A percentile compares a stretch with the other conserved stretches of the same genome.
Conservation (phyloP, 768 basidiomycete species). For the Exidia glandulosa region DNA sequence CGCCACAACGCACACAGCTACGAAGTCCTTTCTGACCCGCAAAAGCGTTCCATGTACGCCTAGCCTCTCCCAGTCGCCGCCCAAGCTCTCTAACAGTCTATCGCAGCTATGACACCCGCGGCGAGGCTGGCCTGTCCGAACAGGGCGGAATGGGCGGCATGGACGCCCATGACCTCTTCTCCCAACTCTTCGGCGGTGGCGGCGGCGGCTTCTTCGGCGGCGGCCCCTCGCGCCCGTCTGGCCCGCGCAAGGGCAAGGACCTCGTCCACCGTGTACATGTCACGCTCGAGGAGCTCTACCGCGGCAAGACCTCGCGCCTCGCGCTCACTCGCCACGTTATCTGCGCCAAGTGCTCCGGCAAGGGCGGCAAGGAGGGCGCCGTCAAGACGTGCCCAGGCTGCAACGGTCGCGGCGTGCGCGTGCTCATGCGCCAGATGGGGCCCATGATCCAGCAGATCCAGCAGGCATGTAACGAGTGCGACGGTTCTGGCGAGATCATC, state of each 20-base stretch:
- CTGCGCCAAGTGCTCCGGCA: constrained; percentile 88
- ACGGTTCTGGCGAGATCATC: constrained; percentile 90
- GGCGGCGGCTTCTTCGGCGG: constrained; percentile 37
- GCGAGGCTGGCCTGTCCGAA: constrained; percentile 83
- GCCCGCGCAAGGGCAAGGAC: constrained; percentile 91
- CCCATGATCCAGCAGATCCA: constrained; percentile 99
- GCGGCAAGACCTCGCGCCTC: constrained; percentile 96
- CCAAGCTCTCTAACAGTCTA: neutral
- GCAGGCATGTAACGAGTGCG: constrained; percentile 87
- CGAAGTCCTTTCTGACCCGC: constrained; percentile 82
- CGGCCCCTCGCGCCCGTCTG: constrained; percentile 43
- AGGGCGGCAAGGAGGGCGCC: constrained; percentile 95
- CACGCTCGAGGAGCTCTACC: constrained; percentile 97
- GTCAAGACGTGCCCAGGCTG: constrained; percentile 70
- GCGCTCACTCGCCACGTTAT: constrained; percentile 92
- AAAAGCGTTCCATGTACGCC: constrained; percentile 48
- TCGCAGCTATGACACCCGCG: constrained; percentile 66
- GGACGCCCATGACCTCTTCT: constrained; percentile 98
- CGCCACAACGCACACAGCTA: constrained; percentile 42
- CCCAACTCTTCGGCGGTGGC: constrained; percentile 76
- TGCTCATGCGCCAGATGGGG: constrained; percentile 93
- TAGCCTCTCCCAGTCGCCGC: neutral
- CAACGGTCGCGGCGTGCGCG: constrained; percentile 79
- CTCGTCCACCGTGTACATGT: constrained; percentile 94
- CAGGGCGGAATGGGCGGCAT: constrained; percentile 88